phyloP scores from a whole-genome alignment of 331 rosid species.

The Phaseolus coccineus region DNA sequence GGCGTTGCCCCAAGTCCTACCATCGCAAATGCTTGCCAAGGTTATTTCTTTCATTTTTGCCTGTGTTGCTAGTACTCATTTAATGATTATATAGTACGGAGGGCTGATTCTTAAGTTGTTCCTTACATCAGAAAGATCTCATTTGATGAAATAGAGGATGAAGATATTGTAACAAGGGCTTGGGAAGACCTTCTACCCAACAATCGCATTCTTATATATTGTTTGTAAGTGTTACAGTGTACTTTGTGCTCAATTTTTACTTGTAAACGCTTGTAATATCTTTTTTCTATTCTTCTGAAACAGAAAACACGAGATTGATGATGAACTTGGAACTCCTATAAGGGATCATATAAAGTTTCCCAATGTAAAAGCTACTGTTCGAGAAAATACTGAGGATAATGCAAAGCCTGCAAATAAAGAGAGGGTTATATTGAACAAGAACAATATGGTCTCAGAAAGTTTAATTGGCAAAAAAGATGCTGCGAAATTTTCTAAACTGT shows the following conservation, averaged over 20 bases:
- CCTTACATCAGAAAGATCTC: conserved; percentile 66
- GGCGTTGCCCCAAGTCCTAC: conserved; percentile 93
- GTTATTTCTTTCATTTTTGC: conserved; percentile 49
- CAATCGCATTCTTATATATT: conserved; percentile 84
- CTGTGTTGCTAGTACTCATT: conserved; percentile 23
- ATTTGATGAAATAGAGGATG: conserved; percentile 58
- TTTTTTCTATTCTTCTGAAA: conserved; percentile 37
- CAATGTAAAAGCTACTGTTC: conserved; percentile 36
- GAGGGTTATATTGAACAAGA: conserved; percentile 50
- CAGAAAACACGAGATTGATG: conserved; percentile 83
- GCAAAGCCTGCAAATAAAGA: conserved; percentile 51
- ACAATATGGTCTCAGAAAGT: conserved; percentile 40
- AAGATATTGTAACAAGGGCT: conserved; percentile 62
- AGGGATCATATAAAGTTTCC: conserved; percentile 88
- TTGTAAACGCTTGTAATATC: conserved; percentile 30
- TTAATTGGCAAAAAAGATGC: conserved; percentile 42
- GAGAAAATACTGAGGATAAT: conserved; percentile 47
- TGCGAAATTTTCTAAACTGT: conserved; percentile 46
- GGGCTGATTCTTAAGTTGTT: conserved; percentile 51
- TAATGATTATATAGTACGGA: conserved; percentile 22
- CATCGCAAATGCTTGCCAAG: conserved; percentile 94
- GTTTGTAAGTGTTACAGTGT: conserved; percentile 70
- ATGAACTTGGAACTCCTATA: conserved; percentile 68
- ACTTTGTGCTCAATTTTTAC: conserved; percentile 40
- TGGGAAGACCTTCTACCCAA: conserved; percentile 80